Evolutionary conservation across 345 rosid species (phyloP).

Genomic region (Arabidopsis suecica): DNA sequence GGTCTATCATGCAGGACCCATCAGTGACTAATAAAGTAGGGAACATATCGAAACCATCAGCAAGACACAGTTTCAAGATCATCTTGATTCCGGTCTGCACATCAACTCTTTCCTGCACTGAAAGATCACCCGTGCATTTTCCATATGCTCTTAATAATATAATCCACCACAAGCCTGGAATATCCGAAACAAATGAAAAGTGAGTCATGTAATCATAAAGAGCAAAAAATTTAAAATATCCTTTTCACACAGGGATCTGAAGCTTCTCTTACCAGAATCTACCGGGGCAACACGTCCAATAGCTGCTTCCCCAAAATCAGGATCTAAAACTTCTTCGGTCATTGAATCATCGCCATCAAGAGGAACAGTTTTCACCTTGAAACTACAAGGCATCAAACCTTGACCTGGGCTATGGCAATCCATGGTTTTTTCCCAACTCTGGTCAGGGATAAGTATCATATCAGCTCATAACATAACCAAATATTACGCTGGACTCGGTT

Average conservation of each 20-base stretch:
- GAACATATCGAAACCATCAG: slow-evolving; percentile 98
- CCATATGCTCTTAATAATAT: slow-evolving; percentile 91
- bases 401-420: slow-evolving; percentile 98
- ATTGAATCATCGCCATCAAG: slow-evolving; percentile 82
- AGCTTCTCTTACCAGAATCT: slow-evolving; percentile 68
- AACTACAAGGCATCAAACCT: slow-evolving; percentile 97
- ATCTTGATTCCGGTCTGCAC: slow-evolving; percentile 95
- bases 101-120: slow-evolving; percentile 90
- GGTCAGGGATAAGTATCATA: slow-evolving; percentile 27
- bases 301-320: slow-evolving; percentile 96
- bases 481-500: background rate
- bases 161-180: slow-evolving; percentile 92
- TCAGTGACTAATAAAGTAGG: slow-evolving; percentile 94
- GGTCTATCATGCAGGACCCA: slow-evolving; percentile 99
- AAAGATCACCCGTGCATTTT: slow-evolving; percentile 81
- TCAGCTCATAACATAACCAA: slow-evolving; percentile 1
- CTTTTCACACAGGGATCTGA: background rate
- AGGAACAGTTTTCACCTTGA: slow-evolving; percentile 87
- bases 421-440: slow-evolving; percentile 99
- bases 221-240: background rate
- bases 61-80: slow-evolving; percentile 88
- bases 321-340: slow-evolving; percentile 89
- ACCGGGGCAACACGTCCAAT: slow-evolving; percentile 99
- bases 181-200: background rate
- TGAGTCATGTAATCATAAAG: background rate